These are phyloP conservation scores for Striga asiatica DNA, from an alignment of 257 asterid genomes.

Conservation along the genomic window DNA sequence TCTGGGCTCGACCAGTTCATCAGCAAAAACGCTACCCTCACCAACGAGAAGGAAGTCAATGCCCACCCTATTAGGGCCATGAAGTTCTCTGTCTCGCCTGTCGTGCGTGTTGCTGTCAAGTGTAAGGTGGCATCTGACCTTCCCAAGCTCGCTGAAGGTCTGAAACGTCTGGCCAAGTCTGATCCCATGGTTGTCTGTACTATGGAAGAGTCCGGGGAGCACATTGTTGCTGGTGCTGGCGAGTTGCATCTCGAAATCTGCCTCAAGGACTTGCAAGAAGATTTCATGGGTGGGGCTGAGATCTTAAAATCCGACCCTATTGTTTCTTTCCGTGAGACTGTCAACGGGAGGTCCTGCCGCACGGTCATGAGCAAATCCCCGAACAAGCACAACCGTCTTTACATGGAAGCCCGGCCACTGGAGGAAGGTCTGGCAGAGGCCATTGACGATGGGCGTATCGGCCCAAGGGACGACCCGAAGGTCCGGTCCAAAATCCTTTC, in stretches of 20 bases:
- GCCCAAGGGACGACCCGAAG: background rate
- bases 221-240: background rate
- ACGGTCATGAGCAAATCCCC: background rate
- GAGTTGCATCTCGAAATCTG: background rate
- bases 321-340: background rate
- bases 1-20: background rate
- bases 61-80: background rate
- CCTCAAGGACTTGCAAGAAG: background rate
- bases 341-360: background rate
- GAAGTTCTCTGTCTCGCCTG: background rate
- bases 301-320: background rate
- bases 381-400: background rate
- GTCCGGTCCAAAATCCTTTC: background rate
- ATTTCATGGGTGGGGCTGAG: conserved; percentile 1
- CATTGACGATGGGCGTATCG: background rate
- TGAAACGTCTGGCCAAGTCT: background rate
- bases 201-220: background rate
- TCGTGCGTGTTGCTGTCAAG: background rate
- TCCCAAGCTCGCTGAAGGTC: background rate
- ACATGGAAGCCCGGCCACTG: background rate
- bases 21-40: background rate
- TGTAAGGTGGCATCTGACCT: background rate
- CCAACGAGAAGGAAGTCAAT: background rate
- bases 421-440: background rate
- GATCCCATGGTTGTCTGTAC: background rate